A percentile compares a stretch with the other conserved stretches of the same genome.
Conservation (phyloP, 208 protist genomes). For the Endotrypanum monterogeii region DNA sequence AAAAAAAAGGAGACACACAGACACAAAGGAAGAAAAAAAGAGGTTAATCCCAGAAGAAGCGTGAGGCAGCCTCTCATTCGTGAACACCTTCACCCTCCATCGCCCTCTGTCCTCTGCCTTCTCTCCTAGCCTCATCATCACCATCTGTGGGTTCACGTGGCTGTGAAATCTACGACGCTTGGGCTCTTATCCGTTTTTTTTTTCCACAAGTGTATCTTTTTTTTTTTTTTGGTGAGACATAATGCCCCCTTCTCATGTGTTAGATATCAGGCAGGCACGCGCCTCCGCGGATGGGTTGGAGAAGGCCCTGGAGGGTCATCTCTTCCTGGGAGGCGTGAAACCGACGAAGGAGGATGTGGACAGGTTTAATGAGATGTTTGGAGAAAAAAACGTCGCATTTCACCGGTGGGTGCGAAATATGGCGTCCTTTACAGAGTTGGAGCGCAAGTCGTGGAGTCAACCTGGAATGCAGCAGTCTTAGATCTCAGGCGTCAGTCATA, state of each 20-base stretch:
- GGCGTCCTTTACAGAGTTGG: conserved; percentile 32
- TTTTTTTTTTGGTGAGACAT: not conserved
- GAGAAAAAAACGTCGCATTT: conserved; percentile 35
- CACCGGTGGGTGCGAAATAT: conserved; percentile 41
- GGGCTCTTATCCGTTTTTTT: no score
- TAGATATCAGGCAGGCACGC: conserved; percentile 18
- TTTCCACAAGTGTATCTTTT: not conserved
- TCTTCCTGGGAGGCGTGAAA: conserved; percentile 34
- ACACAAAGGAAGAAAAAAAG: no score
- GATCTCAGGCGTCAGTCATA: not conserved
- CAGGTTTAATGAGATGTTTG: conserved; percentile 33
- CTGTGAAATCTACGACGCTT: not conserved
- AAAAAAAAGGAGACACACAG: no score
- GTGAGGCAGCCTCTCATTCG: no score
- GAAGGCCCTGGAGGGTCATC: conserved; percentile 20
- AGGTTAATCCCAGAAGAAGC: no score
- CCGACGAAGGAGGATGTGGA: conserved; percentile 36
- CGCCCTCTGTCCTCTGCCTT: no score
- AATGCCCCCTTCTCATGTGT: conserved; percentile 12
- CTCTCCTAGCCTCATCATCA: no score
- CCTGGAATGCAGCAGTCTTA: conserved; percentile 21
- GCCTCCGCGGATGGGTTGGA: conserved; percentile 19
- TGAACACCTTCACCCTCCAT: no score
- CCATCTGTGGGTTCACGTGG: no score
- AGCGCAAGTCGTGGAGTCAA: conserved; percentile 30